Base-by-base conservation (phyloP, 2,329 filamentous ascomycete species). In the Camillea tinctor region DNA sequence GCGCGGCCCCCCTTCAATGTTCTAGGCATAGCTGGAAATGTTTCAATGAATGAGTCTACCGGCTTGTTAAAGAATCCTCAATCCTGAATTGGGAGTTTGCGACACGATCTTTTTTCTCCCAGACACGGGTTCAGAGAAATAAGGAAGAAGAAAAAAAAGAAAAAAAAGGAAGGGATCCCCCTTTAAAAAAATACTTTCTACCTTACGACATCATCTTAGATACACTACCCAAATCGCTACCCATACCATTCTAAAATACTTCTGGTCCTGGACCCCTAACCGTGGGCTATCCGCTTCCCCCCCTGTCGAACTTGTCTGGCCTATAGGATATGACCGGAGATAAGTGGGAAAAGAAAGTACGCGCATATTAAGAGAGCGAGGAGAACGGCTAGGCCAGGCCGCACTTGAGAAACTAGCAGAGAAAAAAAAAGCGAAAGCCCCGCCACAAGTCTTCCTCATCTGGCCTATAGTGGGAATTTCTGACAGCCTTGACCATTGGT, bases 401-500 rank as follows among this genome's bases (percentile, higher is more conserved):
- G 36, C 36, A 30, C 26, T n/a, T n/a, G 36, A 44, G 36, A 44
- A 44, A 44, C 36, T 44, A 44, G 36, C 36, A 44, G 11, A 44
- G 36, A 15, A 15, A 44, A 40, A 30, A 44, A 44, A n/a, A 44
- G 7, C 26, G 26, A 30, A 30, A n/a, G 36, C 36, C 36, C 36
- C 36, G 36, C 36, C 11, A 44, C 36, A 44, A 9, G 36, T 17
- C 36, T 44, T 44, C 36, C 36, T 44, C 36, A 44, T 44, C 36
- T 44, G 36, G 36, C 36, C 36, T 44, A 44, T 44, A 17, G 36
- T 44, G 36, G 36, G 36, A 44, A 44, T 44, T 58, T 51, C 52
- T 56, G 26, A 40, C 54, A 61, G 59, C 59, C 54, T 60, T 56
- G 64, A 62, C 58, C 58, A 68, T 71, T 69, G 66, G 62, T 50